A percentile compares a stretch with the other conserved stretches of the same genome.
These are phyloP conservation scores for Ogataea zsoltii DNA, from an alignment of 805 yeast species.

Conservation along the genomic window DNA sequence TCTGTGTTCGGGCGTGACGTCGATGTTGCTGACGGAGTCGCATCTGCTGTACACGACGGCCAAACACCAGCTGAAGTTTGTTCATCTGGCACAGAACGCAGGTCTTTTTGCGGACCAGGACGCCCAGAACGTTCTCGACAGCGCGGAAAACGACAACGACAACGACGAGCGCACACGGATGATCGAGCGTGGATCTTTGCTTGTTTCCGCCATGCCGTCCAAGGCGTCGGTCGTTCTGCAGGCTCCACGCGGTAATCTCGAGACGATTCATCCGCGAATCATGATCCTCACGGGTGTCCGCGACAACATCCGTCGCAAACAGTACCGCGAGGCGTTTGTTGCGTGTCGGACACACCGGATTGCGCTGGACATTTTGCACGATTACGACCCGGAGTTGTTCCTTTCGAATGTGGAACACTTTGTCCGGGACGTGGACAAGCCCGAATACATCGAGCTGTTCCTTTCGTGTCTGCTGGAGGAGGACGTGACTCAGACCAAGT, in stretches of 20 bases:
- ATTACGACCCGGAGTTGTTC: conserved; percentile 76
- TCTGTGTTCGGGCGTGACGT: conserved; percentile 76
- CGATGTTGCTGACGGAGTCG: conserved; percentile 69
- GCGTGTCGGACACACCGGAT: conserved; percentile 90
- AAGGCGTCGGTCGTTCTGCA: conserved; percentile 81
- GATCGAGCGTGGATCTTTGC: conserved; percentile 88
- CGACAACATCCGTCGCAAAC: conserved; percentile 53
- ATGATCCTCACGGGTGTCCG: conserved; percentile 87
- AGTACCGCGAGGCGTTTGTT: conserved; percentile 73
- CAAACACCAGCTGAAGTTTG: conserved; percentile 77
- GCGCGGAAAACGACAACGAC: conserved; percentile 12
- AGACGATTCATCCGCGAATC: conserved; percentile 89
- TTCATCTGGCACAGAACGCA: conserved; percentile 52
- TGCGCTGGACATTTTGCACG: conserved; percentile 86
- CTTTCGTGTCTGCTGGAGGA: conserved; percentile 84
- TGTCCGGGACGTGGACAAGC: conserved; percentile 65
- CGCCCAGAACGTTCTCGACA: conserved; percentile 14
- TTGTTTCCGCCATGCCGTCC: conserved; percentile 80
- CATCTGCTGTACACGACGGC: conserved; percentile 85
- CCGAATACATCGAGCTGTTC: conserved; percentile 82
- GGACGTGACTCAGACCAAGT: conserved; percentile 80
- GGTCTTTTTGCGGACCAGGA: conserved; percentile 20
- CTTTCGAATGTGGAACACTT: conserved; percentile 62
- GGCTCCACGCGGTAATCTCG: conserved; percentile 95
- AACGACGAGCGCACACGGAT: conserved; percentile 83